Conservation (phyloP, 2,329 filamentous ascomycete species). For the Hypoxylon rubiginosum region DNA sequence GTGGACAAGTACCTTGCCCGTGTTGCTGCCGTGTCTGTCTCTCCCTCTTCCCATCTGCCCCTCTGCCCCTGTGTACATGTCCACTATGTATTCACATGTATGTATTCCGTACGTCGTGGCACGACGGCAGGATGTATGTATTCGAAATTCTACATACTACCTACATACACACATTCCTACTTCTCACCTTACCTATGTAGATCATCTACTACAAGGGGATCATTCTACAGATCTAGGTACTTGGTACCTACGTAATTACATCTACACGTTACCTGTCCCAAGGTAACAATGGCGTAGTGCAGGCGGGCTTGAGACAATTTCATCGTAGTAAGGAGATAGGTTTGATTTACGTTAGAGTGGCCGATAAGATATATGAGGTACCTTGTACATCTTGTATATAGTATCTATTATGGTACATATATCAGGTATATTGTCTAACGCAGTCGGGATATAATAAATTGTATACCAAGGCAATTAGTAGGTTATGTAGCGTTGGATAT, state of each 20-base stretch:
- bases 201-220: constrained; percentile 24
- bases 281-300: constrained; percentile 5
- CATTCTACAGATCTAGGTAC: constrained; percentile 22
- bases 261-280: constrained; percentile 16
- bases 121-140: constrained; percentile 19
- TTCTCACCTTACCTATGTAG: constrained; percentile 5
- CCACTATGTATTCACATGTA: not conserved
- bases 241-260: constrained; percentile 27
- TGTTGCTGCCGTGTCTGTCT: not conserved
- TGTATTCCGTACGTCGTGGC: not conserved
- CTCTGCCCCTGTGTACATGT: not conserved
- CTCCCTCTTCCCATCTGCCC: not conserved
- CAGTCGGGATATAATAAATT: constrained; percentile 3
- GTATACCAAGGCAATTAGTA: not conserved
- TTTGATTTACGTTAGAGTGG: not conserved
- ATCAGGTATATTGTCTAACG: not conserved
- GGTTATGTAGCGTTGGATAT: not conserved
- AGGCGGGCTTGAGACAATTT: constrained; percentile 13
- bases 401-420: no score
- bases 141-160: constrained; percentile 16
- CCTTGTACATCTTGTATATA: not conserved
- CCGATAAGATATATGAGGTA: not conserved
- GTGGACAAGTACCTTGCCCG: no score
- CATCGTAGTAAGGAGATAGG: not conserved
- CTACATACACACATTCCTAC: no score